Evolutionary conservation across 2,329 filamentous ascomycete genomes (phyloP), one percentile per base, ranked within the genome.

Genomic region (Akanthomyces muscarius): DNA sequence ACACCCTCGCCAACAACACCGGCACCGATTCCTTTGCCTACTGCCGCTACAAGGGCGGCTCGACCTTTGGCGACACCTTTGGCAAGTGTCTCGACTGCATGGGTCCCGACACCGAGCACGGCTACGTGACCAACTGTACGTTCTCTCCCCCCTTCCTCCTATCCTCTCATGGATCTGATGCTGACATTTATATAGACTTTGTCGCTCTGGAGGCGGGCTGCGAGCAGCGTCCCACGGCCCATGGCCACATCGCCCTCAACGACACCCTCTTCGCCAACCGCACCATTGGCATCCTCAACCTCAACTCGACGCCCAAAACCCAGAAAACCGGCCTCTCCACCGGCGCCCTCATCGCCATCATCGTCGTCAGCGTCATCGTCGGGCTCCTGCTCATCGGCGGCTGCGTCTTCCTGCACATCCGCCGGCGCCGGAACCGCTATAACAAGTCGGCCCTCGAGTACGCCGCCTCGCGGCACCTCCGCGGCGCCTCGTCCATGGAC

Each of bases 181-280:
- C n/a, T 36, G 33, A 36, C 13, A 5, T 28, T 50, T 8, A 8
- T 61, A 2, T 42, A 84, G 82, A 80, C 65, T 73, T 86, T 55
- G 70, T 81, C 5, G 82, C 82, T 10, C 74, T 86, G 4, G 74
- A 80, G 66, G 81, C 81, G 3, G 83, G 79, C 52, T 86, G 83
- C 66, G 70, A 74, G 42, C 81, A 85, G 65, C 74, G 76, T 38
- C 81, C 81, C 0, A 64, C 73, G 0, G 64, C 74, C 1, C 75
- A 75, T 1, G 69, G 65, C 2, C 57, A 72, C 36, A 58, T 83
- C 28, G 72, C 74, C 5, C 74, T 83, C 48, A 80, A 77, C 63
- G 77, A 72, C 62, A 81, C 79, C 11, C 72, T 83, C 59, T 83
- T 83, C 66, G 74, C 77, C 33, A 54, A 30, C 41, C 52, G n/a